phyloP scores from a whole-genome alignment of 2,329 filamentous ascomycete genomes.

The Exophiala sp. region DNA sequence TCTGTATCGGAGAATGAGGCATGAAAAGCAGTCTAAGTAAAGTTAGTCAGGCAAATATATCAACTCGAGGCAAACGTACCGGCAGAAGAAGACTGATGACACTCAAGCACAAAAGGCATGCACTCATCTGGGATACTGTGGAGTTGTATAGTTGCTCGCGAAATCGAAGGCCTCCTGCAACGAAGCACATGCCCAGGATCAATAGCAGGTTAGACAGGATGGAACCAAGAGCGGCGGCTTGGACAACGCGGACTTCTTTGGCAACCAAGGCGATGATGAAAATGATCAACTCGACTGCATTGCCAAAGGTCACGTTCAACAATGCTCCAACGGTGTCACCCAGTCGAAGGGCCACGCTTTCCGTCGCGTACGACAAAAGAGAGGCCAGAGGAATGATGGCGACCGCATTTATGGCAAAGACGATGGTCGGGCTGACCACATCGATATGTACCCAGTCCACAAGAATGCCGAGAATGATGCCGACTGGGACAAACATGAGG shows the following conservation, averaged over 20 bases:
- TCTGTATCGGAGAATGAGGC: constrained; percentile 65
- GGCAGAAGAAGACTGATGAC: constrained; percentile 84
- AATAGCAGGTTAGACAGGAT: constrained; percentile 83
- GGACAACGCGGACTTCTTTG: constrained; percentile 82
- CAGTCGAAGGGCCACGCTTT: constrained; percentile 65
- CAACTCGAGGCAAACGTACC: constrained; percentile 4
- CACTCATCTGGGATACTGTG: constrained; percentile 93
- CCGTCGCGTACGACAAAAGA: constrained; percentile 65
- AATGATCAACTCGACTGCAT: constrained; percentile 73
- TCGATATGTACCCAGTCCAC: constrained; percentile 27
- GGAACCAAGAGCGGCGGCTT: constrained; percentile 81
- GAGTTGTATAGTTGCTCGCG: constrained; percentile 95
- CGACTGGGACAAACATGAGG: constrained; percentile 40
- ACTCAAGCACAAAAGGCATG: constrained; percentile 80
- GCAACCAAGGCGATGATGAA: constrained; percentile 75
- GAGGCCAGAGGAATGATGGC: constrained; percentile 70
- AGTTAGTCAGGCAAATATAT: not conserved
- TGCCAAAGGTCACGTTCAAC: constrained; percentile 72
- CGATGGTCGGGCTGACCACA: constrained; percentile 49
- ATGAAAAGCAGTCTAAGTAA: constrained; percentile 68
- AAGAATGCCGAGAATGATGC: constrained; percentile 36
- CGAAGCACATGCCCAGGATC: constrained; percentile 87
- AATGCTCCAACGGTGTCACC: constrained; percentile 67
- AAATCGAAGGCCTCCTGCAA: constrained; percentile 77
- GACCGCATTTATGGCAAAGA: constrained; percentile 69